Base-by-base conservation (phyloP, 2,329 filamentous ascomycete species). In the Rasamsonia emersonii region DNA sequence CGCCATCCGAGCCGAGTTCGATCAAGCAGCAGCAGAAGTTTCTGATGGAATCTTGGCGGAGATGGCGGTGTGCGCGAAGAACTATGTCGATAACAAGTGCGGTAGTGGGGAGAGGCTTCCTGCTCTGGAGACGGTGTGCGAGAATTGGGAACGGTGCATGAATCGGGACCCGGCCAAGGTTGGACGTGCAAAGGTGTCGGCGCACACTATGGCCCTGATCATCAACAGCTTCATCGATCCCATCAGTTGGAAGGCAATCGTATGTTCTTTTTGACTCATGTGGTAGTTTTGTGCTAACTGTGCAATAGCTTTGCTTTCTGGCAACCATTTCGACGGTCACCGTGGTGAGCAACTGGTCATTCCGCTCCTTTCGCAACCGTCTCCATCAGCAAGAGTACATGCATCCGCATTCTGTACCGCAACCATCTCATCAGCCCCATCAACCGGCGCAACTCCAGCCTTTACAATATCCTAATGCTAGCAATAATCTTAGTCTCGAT, bases 161-260 rank as follows among this genome's bases (percentile, higher is more conserved):
- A 77, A 79, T 43, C 76, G 80, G 43, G 84, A 95, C 49, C 79
- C 86, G 0, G 70, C 78, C 26, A 76, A 77, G 35, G 77, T 94
- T 35, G 86, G 84, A 44, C 71, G 80, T 21, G 81, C 89, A 24
- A 81, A 79, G 48, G 77, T 94, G 23, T 85, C 82, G 11, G 88
- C 86, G 4, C 81, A 84, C 50, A 91, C 88, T 16, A 82, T 95
- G 52, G 89, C 89, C 1, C 77, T 86, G 51, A 93, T 98, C 24
- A 80, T 96, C 58, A 95, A 96, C 54, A 81, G 82, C 49, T 95
- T 96, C 56, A 79, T 93, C 4, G 86, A 93, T 47, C 79, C 84
- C 4, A 88, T 96, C 58, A 86, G 82, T 42, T 81, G 85, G 59
- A 95, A 95, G 59, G 74, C 77, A 8, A 79, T 83, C 68, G 75